These are phyloP conservation scores for Komagataella mondaviorum DNA, from an alignment of 805 yeast species.

Conservation along the genomic window DNA sequence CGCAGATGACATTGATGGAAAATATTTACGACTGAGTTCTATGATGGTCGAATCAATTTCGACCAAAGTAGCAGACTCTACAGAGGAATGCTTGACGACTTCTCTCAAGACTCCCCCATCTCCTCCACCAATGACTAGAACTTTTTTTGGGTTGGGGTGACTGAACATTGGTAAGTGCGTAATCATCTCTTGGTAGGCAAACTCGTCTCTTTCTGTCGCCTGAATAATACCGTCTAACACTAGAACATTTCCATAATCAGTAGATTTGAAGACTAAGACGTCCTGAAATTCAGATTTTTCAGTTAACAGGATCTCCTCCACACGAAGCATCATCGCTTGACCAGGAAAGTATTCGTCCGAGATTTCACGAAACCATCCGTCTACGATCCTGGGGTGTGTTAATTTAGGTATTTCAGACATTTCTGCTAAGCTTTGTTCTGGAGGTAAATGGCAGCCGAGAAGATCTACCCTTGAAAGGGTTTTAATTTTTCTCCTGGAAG, in stretches of 20 bases:
- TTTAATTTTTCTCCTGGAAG: neutral
- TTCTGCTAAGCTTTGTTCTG: neutral
- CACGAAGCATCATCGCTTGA: slow-evolving; percentile 87
- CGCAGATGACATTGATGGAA: slow-evolving; percentile 79
- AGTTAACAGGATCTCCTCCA: slow-evolving; percentile 73
- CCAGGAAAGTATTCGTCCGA: slow-evolving; percentile 99
- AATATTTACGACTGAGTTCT: slow-evolving; percentile 69
- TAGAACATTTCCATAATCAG: slow-evolving; percentile 89
- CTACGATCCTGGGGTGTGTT: slow-evolving; percentile 46
- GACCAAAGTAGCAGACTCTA: slow-evolving; percentile 83
- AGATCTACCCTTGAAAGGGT: neutral
- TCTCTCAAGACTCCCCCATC: slow-evolving; percentile 98
- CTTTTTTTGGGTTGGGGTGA: slow-evolving; percentile 90
- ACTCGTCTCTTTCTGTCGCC: slow-evolving; percentile 95
- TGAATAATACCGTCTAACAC: slow-evolving; percentile 93
- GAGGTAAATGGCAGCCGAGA: neutral
- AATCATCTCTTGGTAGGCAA: slow-evolving; percentile 97
- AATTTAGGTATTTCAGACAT: slow-evolving; percentile 15
- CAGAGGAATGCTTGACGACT: slow-evolving; percentile 74
- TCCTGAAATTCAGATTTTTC: slow-evolving; percentile 89
- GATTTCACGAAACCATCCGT: slow-evolving; percentile 96
- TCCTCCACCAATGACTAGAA: slow-evolving; percentile 95
- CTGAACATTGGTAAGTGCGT: slow-evolving; percentile 85
- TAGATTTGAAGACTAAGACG: slow-evolving; percentile 82
- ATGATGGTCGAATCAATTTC: slow-evolving; percentile 95